A percentile compares a stretch with the other conserved stretches of the same genome.
phyloP scores from a whole-genome alignment of 1,284 basidiomycete genomes.

The Fistulinella staudtii region DNA sequence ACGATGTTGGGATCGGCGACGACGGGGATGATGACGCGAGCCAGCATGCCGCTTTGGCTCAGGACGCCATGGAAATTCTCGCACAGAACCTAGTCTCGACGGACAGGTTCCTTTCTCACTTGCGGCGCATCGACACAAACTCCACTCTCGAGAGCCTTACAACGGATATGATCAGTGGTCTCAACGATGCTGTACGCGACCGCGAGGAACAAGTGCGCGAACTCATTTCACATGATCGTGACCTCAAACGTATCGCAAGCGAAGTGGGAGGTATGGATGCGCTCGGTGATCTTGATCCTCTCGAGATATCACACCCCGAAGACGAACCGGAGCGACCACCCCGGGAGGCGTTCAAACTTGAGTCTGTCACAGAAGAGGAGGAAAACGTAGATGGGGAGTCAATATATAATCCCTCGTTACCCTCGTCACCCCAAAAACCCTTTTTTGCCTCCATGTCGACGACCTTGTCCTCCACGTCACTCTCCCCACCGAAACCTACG shows the following conservation, averaged over 20 bases:
- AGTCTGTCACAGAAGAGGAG: slow-evolving; percentile 49
- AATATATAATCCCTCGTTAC: slow-evolving; percentile 23
- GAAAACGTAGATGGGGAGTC: slow-evolving; percentile 43
- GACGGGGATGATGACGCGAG: slow-evolving; percentile 29
- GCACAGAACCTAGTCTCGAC: slow-evolving; percentile 71
- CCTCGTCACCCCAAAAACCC: slow-evolving; percentile 28
- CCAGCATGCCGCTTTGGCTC: slow-evolving; percentile 35
- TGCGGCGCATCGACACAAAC: slow-evolving; percentile 59
- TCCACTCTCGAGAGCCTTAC: slow-evolving; percentile 66
- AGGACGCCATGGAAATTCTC: slow-evolving; percentile 68
- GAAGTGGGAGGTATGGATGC: slow-evolving; percentile 73
- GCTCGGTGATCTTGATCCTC: slow-evolving; percentile 63
- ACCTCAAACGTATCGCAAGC: slow-evolving; percentile 70
- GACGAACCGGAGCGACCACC: slow-evolving; percentile 18
- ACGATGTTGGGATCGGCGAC: slow-evolving; percentile 13
- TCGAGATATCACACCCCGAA: slow-evolving; percentile 49
- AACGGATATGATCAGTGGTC: slow-evolving; percentile 68
- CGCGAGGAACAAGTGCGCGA: slow-evolving; percentile 75
- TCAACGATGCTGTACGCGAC: slow-evolving; percentile 70
- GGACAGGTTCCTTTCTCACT: slow-evolving; percentile 67
- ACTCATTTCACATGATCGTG: slow-evolving; percentile 70
- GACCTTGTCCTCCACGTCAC: slow-evolving; percentile 23
- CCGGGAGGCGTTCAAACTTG: slow-evolving; percentile 26
- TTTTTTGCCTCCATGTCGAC: slow-evolving; percentile 15
- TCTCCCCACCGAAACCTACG: slow-evolving; percentile 17